phyloP scores from a whole-genome alignment of 2,329 filamentous ascomycete genomes.

The Huntiella savannae region DNA sequence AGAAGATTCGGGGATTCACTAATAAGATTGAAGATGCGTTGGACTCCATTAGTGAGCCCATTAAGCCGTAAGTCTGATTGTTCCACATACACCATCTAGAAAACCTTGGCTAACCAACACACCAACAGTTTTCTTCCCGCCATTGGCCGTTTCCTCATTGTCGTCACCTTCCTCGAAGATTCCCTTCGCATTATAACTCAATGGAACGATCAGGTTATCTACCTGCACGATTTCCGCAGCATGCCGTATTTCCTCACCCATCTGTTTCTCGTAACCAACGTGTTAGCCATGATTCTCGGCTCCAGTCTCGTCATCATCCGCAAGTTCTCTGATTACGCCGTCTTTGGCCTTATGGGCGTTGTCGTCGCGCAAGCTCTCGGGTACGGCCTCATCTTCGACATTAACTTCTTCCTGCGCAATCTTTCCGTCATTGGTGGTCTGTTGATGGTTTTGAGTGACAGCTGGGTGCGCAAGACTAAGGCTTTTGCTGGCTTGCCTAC shows the following conservation, averaged over 20 bases:
- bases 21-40: conserved; percentile 95
- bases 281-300: conserved; percentile 68
- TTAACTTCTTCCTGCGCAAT: conserved; percentile 99
- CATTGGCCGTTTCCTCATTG: conserved; percentile 91
- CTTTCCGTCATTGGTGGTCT: conserved; percentile 92
- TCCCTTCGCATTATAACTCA: conserved; percentile 90
- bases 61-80: conserved; percentile 64
- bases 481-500: conserved; percentile 85
- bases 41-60: conserved; percentile 69
- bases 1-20: conserved; percentile 81
- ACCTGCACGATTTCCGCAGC: conserved; percentile 78
- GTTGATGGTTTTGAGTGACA: conserved; percentile 94
- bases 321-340: conserved; percentile 84
- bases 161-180: conserved; percentile 96
- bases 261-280: conserved; percentile 78
- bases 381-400: conserved; percentile 94
- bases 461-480: conserved; percentile 94
- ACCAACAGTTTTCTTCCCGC: conserved; percentile 63
- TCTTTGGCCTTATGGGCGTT: conserved; percentile 73
- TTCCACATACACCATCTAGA: not conserved
- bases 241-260: conserved; percentile 82
- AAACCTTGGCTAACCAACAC: conserved; percentile 1
- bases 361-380: conserved; percentile 87
- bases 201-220: conserved; percentile 87
- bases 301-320: conserved; percentile 77